phyloP scores from a whole-genome alignment of 176 grass and related monocot species.

The Raddia guianensis region DNA sequence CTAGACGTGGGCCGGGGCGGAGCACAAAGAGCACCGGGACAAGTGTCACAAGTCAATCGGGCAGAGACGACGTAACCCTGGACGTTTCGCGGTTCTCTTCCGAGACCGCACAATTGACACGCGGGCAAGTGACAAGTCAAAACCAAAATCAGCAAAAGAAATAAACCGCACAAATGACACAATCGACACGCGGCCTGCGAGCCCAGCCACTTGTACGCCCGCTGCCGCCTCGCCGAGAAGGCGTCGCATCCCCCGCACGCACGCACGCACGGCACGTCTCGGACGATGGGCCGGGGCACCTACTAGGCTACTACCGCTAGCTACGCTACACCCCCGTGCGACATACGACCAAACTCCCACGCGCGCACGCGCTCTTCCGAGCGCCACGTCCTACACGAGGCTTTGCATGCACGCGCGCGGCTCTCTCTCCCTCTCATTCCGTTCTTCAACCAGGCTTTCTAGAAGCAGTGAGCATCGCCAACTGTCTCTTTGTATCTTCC shows the following conservation, averaged over 20 bases:
- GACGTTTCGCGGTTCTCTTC: too few species aligned
- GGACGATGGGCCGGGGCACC: background rate
- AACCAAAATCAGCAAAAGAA: background rate
- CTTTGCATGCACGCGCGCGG: too few species aligned
- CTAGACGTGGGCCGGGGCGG: too few species aligned
- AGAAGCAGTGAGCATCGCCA: too few species aligned
- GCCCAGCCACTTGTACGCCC: slow-evolving; percentile 15
- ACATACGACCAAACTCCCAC: background rate
- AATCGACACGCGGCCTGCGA: slow-evolving; percentile 1
- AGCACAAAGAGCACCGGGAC: too few species aligned
- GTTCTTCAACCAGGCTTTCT: too few species aligned
- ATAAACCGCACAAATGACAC: background rate
- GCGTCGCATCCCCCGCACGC: background rate
- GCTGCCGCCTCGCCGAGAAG: background rate
- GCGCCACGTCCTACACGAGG: background rate
- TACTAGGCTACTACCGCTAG: too few species aligned
- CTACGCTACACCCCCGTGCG: background rate
- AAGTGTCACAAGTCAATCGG: too few species aligned
- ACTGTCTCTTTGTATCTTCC: too few species aligned
- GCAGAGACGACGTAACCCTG: too few species aligned
- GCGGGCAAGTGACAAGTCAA: background rate
- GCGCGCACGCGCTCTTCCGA: background rate
- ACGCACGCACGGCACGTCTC: background rate
- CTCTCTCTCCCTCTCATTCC: too few species aligned
- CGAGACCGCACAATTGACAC: background rate